Base-by-base conservation (phyloP, 164 flowering plant genomes). In the Umbellularia californica region DNA sequence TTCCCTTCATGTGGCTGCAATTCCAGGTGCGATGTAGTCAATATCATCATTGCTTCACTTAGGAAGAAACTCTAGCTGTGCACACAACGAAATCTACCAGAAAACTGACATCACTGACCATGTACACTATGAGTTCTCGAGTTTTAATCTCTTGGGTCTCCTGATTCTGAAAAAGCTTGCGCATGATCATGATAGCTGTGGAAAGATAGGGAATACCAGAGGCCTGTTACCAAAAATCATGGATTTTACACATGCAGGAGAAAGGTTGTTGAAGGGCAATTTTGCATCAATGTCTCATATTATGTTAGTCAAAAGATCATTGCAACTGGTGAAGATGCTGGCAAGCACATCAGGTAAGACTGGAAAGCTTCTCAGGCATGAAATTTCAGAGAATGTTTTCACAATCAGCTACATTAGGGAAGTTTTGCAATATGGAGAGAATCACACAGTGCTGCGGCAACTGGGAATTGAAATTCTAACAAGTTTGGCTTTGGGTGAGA, bases 11-110 rank as follows among this genome's bases (percentile, higher is more conserved):
- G 92, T 95, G 25, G 93, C 98, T 10, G 98, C 95, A 33, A 89
- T 95, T 58, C 89, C 98, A 0, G 98, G 99, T 11, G 93, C 98
- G 0, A 84, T 95, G 91, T 97, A 95, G 69, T 92, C 98, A 50
- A 92, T 95, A 60, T 91, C 99, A n/a, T 90, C 94, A 7, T 78
- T 95, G 70, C 90, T 95, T 3, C 83, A 92, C 70, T 78, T 78
- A 22, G 75, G 75, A 76, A 75, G 90, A 74, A 79, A 71, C 76
- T 63, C 83, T 22, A 68, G 41, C 11, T 77, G 73, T 47, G 83
- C 87, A 68, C 77, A 84, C 3, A 97, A 90, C 71, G 92, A 90
- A 75, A 83, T 95, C 50, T 73, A 77, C 3, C 90, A 88, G 58
- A 90, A 89, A 84, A 79, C 50, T 6, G 77, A 84, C 35, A 72